Conservation (phyloP, 306 rosid species). For the Malus sieversii region DNA sequence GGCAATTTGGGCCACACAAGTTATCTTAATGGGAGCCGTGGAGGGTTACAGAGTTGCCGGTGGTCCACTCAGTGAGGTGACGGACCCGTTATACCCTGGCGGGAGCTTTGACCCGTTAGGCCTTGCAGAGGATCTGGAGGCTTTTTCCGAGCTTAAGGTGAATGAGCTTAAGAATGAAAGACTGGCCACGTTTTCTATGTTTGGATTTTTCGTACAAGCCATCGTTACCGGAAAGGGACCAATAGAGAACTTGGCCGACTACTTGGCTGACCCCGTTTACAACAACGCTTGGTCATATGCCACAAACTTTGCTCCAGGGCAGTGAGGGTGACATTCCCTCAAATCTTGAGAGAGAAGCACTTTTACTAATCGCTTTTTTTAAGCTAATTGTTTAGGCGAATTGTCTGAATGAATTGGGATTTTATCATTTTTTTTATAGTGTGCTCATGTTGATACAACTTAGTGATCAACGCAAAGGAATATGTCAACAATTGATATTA, state of each 20-base stretch:
- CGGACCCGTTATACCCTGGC: slow-evolving; percentile 14
- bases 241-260: slow-evolving; percentile 15
- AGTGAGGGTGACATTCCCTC: slow-evolving; percentile 1
- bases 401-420: too few relatives aligned
- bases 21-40: slow-evolving; percentile 25
- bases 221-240: slow-evolving; percentile 27
- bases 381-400: too few relatives aligned
- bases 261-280: slow-evolving; percentile 26
- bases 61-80: slow-evolving; percentile 20
- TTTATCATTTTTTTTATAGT: background rate
- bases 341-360: background rate
- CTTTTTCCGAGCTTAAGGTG: slow-evolving; percentile 25
- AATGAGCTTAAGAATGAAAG: slow-evolving; percentile 27
- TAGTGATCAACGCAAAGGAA: background rate
- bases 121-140: slow-evolving; percentile 20
- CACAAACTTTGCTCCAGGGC: slow-evolving; percentile 23
- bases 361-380: too few relatives aligned
- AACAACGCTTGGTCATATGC: slow-evolving; percentile 28
- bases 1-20: slow-evolving; percentile 24
- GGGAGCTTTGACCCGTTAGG: slow-evolving; percentile 27
- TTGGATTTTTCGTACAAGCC: slow-evolving; percentile 27
- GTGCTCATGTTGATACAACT: background rate
- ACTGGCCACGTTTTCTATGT: slow-evolving; percentile 26
- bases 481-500: background rate
- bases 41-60: slow-evolving; percentile 19